These are phyloP conservation scores for Septoria linicola DNA, from an alignment of 2,329 filamentous ascomycete species.

Conservation along the genomic window DNA sequence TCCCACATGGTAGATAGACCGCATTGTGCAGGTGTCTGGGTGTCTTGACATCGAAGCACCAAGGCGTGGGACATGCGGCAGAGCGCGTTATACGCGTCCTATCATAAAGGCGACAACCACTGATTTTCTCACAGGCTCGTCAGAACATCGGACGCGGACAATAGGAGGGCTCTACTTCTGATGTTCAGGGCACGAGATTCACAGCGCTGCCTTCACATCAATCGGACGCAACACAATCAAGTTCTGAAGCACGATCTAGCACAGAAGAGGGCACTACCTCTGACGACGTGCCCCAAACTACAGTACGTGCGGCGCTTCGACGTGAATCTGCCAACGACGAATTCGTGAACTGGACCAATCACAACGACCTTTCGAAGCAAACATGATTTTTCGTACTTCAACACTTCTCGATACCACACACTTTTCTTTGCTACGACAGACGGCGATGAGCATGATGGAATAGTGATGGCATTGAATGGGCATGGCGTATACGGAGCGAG, in stretches of 20 bases:
- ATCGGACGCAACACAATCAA: not conserved
- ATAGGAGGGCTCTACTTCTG: conserved; percentile 6
- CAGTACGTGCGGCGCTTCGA: no score
- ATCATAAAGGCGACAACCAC: not conserved
- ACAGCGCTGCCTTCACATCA: not conserved
- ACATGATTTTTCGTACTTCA: conserved; percentile 5
- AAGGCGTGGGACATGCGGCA: not conserved
- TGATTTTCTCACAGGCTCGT: conserved; percentile 25
- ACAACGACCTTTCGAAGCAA: not conserved
- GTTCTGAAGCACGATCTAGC: not conserved
- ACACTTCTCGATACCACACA: not conserved
- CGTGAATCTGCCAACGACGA: not conserved
- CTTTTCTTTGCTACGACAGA: conserved; percentile 2
- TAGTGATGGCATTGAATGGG: conserved; percentile 1
- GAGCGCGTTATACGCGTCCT: no score
- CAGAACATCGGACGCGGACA: conserved; percentile 32
- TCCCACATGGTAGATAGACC: not conserved
- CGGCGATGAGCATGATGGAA: not conserved
- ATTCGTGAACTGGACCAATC: not conserved
- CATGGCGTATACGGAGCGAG: conserved; percentile 8
- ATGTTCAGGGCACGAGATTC: conserved; percentile 1
- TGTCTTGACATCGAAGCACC: not conserved
- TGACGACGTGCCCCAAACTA: not conserved
- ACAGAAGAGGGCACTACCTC: not conserved
- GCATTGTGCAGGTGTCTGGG: not conserved